phyloP scores from a whole-genome alignment of 768 basidiomycete species.

The Paxillus rubicundulus region DNA sequence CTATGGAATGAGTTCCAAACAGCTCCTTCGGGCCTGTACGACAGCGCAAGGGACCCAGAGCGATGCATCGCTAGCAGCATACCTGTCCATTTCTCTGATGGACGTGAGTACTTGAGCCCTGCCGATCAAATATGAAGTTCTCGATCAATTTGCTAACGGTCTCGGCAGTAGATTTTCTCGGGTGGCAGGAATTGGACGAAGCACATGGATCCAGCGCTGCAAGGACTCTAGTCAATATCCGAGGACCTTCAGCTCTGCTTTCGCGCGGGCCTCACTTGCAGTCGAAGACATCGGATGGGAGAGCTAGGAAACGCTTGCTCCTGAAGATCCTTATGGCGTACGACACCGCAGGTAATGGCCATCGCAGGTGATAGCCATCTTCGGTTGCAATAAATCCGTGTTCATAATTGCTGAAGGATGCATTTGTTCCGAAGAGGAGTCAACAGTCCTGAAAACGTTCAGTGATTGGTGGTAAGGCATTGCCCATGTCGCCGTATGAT shows the following conservation, averaged over 20 bases:
- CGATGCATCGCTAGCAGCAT: constrained; percentile 28
- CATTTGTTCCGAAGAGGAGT: constrained; percentile 35
- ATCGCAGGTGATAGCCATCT: constrained; percentile 32
- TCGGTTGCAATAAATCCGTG: constrained; percentile 4
- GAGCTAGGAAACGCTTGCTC: constrained; percentile 35
- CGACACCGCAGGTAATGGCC: constrained; percentile 36
- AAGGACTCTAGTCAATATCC: constrained; percentile 38
- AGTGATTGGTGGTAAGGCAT: constrained; percentile 40
- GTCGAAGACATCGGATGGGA: constrained; percentile 23
- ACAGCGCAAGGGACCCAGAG: constrained; percentile 29
- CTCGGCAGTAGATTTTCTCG: constrained; percentile 38
- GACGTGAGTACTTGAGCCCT: constrained; percentile 41
- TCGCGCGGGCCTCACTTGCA: constrained; percentile 30
- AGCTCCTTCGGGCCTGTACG: constrained; percentile 33
- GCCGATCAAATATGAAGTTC: constrained; percentile 6
- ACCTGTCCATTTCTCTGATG: constrained; percentile 33
- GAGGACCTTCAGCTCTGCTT: constrained; percentile 37
- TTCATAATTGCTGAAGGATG: constrained; percentile 30
- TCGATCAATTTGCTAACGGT: constrained; percentile 11
- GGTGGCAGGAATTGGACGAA: constrained; percentile 38
- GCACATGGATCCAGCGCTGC: constrained; percentile 38
- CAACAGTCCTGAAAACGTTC: constrained; percentile 33
- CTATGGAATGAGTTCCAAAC: constrained; percentile 35
- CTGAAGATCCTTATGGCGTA: constrained; percentile 44
- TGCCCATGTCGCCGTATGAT: constrained; percentile 12